phyloP scores from a whole-genome alignment of 257 asterid genomes.

The Galeopsis tetrahit region DNA sequence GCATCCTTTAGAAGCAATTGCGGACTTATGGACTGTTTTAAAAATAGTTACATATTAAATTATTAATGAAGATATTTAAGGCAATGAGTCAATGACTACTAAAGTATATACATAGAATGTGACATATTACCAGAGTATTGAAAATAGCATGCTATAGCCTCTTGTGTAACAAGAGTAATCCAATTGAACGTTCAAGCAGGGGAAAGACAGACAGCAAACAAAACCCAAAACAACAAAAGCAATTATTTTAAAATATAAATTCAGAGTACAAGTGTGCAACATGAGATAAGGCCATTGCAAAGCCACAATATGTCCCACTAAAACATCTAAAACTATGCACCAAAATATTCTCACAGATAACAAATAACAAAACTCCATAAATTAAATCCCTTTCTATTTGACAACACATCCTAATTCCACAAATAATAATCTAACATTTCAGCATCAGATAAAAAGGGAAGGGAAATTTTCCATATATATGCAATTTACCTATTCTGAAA shows the following conservation, averaged over 20 bases:
- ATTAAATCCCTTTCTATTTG: constrained; percentile 10
- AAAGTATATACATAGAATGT: not conserved
- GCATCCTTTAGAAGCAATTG: constrained; percentile 95
- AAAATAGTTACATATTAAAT: not conserved
- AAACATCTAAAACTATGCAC: constrained; percentile 5
- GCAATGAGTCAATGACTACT: not conserved
- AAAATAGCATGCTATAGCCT: not conserved
- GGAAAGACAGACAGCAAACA: not conserved
- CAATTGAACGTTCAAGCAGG: not conserved
- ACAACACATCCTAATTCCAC: constrained; percentile 1
- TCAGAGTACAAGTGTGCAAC: not conserved
- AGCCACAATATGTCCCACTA: constrained; percentile 2
- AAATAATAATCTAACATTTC: not conserved
- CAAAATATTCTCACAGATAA: not conserved
- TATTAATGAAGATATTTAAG: not conserved
- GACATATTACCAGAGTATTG: not conserved
- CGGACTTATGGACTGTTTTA: too few species aligned
- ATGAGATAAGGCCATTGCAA: not conserved
- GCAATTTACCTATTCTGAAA: not conserved
- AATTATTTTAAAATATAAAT: not conserved
- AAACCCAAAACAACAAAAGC: not conserved
- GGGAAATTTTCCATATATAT: not conserved
- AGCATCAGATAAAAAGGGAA: not conserved
- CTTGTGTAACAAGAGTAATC: not conserved
- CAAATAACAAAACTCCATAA: not conserved